Evolutionary conservation across 768 basidiomycete genomes (phyloP).

Genomic region (Chiua virens): DNA sequence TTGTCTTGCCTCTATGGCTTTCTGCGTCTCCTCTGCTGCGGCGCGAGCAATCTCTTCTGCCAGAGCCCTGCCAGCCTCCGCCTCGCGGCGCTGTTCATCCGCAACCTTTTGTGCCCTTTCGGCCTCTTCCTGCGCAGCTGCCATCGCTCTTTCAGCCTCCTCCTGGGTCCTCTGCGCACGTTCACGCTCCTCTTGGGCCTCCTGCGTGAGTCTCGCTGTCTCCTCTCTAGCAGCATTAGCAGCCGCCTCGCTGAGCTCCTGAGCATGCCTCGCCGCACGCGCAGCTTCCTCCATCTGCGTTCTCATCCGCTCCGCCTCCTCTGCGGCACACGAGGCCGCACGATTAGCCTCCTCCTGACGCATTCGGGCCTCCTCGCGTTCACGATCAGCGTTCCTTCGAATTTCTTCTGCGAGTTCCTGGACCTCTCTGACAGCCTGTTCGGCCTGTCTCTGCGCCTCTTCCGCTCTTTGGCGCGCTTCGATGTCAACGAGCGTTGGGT

Average conservation of each 20-base stretch:
- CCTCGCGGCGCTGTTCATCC: constrained; percentile 19
- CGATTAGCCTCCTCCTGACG: constrained; percentile 14
- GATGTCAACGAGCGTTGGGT: constrained; percentile 13
- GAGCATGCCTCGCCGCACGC: background rate
- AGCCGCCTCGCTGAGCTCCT: constrained; percentile 11
- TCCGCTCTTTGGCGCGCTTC: constrained; percentile 11
- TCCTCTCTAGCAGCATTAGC: background rate
- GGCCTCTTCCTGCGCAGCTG: constrained; percentile 11
- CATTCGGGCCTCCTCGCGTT: constrained; percentile 3
- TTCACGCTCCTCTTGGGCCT: constrained; percentile 19
- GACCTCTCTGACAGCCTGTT: constrained; percentile 4
- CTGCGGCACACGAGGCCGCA: constrained; percentile 1
- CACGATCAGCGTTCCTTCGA: constrained; percentile 6
- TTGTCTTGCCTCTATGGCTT: constrained; percentile 15
- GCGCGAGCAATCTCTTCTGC: constrained; percentile 15
- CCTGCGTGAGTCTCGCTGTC: constrained; percentile 4
- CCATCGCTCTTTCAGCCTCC: constrained; percentile 15
- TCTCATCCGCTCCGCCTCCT: constrained; percentile 8
- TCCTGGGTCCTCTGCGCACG: constrained; percentile 10
- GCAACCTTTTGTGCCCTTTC: constrained; percentile 12
- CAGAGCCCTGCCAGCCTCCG: constrained; percentile 12
- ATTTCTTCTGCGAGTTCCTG: background rate
- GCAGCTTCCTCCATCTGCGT: constrained; percentile 14
- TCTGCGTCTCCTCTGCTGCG: constrained; percentile 15
- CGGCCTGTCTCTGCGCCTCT: constrained; percentile 1